Evolutionary conservation across 2,329 filamentous ascomycete species (phyloP), one percentile per base, ranked within the genome.

Genomic region (Sporothrix pallida): DNA sequence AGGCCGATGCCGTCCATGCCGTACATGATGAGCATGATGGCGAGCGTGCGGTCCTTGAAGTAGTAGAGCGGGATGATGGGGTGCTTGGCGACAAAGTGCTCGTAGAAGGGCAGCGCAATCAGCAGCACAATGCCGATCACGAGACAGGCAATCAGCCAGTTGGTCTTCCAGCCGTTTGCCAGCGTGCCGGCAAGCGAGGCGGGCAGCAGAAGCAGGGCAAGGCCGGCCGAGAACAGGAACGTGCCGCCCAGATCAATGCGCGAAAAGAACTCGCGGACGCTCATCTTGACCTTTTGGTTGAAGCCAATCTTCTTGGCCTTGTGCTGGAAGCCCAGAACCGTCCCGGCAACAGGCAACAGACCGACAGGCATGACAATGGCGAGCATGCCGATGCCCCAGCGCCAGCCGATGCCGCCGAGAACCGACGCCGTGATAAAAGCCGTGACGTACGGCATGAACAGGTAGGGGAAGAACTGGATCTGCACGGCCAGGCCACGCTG

Each of bases 351-450:
- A 31, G 86, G 86, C 37, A 84, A 79, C 37, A 86, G 86, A 50
- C 84, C 83, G n/a, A 87, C 79, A 80, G 86, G 87, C 74, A 88
- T 82, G 31, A 89, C 80, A 71, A 89, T 84, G 10, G 86, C 85
- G 80, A 87, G 85, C 78, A 89, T 87, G 17, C 85, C 87, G 74
- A 87, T 87, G 7, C 87, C 87, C 87, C 87, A 89, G 76, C 86
- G 81, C 87, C 87, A 89, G 13, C 80, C 84, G 48, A 84, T 81
- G 7, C 82, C 81, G 17, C 20, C 17, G 20, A 77, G 73, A 26
- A 77, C 75, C 20, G 79, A 81, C 8, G 82, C 80, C 0, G 84
- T 84, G 20, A 88, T 82, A 60, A 84, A 82, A 1, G 87, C 86
- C 1, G 87, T 85, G 13, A 87, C 82, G 85, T 87, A 90, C 0